Base-by-base conservation (phyloP, 805 yeast genomes). In the Kodamaea kaohsiungensis region DNA sequence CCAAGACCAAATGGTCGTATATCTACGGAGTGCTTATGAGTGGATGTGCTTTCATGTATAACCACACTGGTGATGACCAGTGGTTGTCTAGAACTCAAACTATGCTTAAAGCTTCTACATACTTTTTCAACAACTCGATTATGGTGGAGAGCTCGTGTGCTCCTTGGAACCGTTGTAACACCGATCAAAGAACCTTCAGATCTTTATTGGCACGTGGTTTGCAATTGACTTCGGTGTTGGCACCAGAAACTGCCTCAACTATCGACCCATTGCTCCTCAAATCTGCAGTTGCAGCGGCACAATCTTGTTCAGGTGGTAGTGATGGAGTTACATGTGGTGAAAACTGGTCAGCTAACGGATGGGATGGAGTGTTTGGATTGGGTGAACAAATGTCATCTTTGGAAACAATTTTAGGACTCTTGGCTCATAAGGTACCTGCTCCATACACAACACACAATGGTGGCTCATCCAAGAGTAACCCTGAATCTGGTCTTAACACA, bases 321-420 rank as follows among this genome's bases (percentile, higher is more conserved):
- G 98, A 92, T 67, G 90, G 90, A 15, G 87, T 84, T 58, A 92
- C 98, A 0, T 88, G 96, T 76, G 95, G 93, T 35, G 66, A 81
- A 55, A 76, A 81, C 67, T 88, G 96, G 96, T 68, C 76, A 8
- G 59, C 67, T 10, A 71, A 70, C 4, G 84, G 83, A 16, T 81
- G 87, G 83, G 95, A 88, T 67, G 85, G 81, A 0, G 57, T 62
- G 43, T 88, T 80, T 64, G 95, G 96, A 25, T 71, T 89, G 25
- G 95, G 95, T 60, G 96, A 88, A 69, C 91, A 88, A 69, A 84
- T 88, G 83, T 72, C 80, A 49, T 89, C 95, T 0, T 73, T 87
- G 56, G 95, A 88, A 66, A 79, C 78, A 1, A 79, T 88, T 46
- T 82, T 79, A 58, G 78, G 74, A 51, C 63, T 83, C 46, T 59